Evolutionary conservation across 2,329 filamentous ascomycete genomes (phyloP), one percentile per base, ranked within the genome.

Genomic region (Beauveria sp.): DNA sequence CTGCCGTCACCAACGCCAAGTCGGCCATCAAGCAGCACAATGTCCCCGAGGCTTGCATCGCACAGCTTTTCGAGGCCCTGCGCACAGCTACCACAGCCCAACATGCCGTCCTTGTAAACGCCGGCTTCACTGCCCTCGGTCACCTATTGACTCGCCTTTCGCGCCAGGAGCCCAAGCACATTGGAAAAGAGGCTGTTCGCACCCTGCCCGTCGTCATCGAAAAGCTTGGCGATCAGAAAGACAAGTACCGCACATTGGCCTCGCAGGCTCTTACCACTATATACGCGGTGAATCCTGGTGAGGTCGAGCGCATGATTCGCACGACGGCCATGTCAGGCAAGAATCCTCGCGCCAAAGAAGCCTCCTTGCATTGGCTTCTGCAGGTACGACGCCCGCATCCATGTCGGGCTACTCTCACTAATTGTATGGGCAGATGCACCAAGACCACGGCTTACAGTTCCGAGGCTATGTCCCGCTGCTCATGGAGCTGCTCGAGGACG

Each of bases 21-120:
- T 92, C 90, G 49, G 85, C 86, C 72, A 96, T 96, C 80, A 96
- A 96, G 75, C 92, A 96, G 74, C 88, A 90, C 72, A 92, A 92
- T 77, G 90, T 96, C 51, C 91, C 91, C 63, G 91, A 96, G 66
- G 75, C 76, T 60, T 84, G 81, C 68, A 83, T 96, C 67, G 76
- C 85, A 28, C 80, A 85, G 62, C 85, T 96, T 65, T 96, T 96
- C 75, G 91, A 97, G 64, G 90, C 88, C 65, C 81, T 96, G 69
- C 88, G 88, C 65, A 77, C 86, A 58, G 89, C 91, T 63, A 88
- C 93, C 66, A 78, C 81, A 59, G 90, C 90, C 47, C 87, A 90
- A 68, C 89, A 96, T 69, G 87, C 87, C 49, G 84, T 85, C 40
- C 86, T 96, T 64, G 86, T 89, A 66, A 89, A 90, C 62, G 89